Evolutionary conservation across 2,329 filamentous ascomycete genomes (phyloP), one percentile per base, ranked within the genome.

Genomic region (Tolypocladium tundrense): DNA sequence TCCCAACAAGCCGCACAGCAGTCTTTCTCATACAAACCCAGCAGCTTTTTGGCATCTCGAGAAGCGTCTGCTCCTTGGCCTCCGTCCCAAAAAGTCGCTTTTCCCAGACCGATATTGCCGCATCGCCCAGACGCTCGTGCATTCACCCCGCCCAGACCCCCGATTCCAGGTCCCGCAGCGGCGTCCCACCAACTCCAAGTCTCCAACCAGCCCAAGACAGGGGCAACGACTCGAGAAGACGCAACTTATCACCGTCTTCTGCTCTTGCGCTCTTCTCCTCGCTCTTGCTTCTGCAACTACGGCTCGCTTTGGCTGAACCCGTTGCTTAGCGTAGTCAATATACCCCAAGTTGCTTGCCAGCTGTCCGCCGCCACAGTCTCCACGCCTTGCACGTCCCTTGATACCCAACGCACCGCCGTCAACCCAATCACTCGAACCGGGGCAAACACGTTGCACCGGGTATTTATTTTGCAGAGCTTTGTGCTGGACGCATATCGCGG

Each of bases 351-450:
- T 48, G 33, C 33, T 53, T 48, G 45, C 42, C 48, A 57, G 52
- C 56, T 57, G 48, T 57, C 55, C 55, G 19, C 48, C 56, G 54
- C 55, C 14, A 24, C 58, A 31, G 27, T 6, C 39, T 21, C 27
- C 27, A 10, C 16, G 37, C 50, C 11, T 53, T 37, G 42, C 54
- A 48, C 53, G 31, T 39, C 37, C 45, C 57, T 62, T 62, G 61
- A 60, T 63, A 63, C 61, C 61, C 61, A 62, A 63, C 61, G 53
- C 45, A 33, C 45, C 45, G 33, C 48, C 48, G 33, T 55, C 60
- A 59, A 60, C 60, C 59, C n/a, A 57, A 54, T 35, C 51, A 21
- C 4, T 13, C 48, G 31, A 21, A 21, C 11, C 16, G 10, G 19
- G 7, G 11, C 48, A 33, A 52, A 21, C 6, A 21, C 31, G 31